These are phyloP conservation scores for Petunia axillaris DNA, from an alignment of 257 asterid genomes.

Conservation along the genomic window DNA sequence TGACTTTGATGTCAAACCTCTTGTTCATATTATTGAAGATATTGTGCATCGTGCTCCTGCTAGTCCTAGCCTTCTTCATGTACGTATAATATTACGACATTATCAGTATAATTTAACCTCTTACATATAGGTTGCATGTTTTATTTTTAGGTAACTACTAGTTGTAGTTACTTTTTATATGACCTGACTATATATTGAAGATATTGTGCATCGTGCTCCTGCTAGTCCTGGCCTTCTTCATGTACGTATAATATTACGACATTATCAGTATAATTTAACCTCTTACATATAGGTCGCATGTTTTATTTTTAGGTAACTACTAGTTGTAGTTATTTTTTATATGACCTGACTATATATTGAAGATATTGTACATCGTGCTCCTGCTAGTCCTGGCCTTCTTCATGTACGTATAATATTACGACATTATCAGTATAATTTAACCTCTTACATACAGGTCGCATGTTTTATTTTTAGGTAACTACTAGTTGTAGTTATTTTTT, in stretches of 20 bases:
- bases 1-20: conserved; percentile 57
- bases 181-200: conserved; percentile 39
- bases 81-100: background rate
- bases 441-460: background rate
- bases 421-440: background rate
- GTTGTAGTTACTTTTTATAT: no score
- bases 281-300: background rate
- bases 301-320: no score
- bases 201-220: conserved; percentile 57
- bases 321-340: no score
- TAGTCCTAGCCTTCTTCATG: conserved; percentile 22
- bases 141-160: no score
- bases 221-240: conserved; percentile 22
- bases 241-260: background rate
- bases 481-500: no score
- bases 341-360: conserved; percentile 31
- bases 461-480: background rate
- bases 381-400: conserved; percentile 29
- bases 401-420: background rate
- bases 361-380: conserved; percentile 60
- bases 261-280: background rate
- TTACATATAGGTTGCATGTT: background rate
- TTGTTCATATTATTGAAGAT: conserved; percentile 60
- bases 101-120: background rate
- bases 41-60: conserved; percentile 54